Conservation (phyloP, 371 early-diverging fungal species). For the Parasitella parasitica region DNA sequence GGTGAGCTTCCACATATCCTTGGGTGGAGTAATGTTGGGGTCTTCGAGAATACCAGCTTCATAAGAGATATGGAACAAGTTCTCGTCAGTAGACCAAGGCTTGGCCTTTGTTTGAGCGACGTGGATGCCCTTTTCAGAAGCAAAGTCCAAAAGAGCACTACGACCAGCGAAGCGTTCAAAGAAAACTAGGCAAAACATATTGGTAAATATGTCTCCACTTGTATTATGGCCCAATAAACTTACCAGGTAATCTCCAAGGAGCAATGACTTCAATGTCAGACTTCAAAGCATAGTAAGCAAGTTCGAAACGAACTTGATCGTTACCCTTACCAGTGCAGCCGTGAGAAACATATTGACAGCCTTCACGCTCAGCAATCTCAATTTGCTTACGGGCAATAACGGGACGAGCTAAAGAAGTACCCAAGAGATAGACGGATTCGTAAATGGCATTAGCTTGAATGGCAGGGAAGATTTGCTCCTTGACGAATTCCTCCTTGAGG, state of each 20-base stretch:
- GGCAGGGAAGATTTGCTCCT: conserved; percentile 89
- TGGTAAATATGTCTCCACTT: background rate
- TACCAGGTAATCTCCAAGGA: conserved; percentile 92
- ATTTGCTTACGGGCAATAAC: conserved; percentile 91
- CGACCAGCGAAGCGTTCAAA: conserved; percentile 95
- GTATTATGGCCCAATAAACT: conserved; percentile 13
- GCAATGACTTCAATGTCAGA: conserved; percentile 94
- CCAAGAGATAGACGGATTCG: conserved; percentile 93
- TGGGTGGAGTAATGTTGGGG: conserved; percentile 91
- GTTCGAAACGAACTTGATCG: conserved; percentile 98
- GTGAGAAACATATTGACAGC: conserved; percentile 93
- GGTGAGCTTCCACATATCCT: conserved; percentile 98
- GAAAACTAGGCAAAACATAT: conserved; percentile 60
- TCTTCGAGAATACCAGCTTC: conserved; percentile 97
- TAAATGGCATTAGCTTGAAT: conserved; percentile 95
- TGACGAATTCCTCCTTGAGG: conserved; percentile 89
- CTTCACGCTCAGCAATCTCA: conserved; percentile 89
- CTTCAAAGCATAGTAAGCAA: conserved; percentile 94
- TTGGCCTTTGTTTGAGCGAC: conserved; percentile 94
- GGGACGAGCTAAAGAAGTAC: conserved; percentile 96
- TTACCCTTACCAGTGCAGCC: conserved; percentile 99
- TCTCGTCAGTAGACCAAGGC: conserved; percentile 99
- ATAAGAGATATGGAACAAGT: conserved; percentile 96
- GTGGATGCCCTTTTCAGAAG: conserved; percentile 88
- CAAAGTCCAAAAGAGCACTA: conserved; percentile 88